Conservation (phyloP, 164 flowering plant genomes). For the Vitis rupestris region DNA sequence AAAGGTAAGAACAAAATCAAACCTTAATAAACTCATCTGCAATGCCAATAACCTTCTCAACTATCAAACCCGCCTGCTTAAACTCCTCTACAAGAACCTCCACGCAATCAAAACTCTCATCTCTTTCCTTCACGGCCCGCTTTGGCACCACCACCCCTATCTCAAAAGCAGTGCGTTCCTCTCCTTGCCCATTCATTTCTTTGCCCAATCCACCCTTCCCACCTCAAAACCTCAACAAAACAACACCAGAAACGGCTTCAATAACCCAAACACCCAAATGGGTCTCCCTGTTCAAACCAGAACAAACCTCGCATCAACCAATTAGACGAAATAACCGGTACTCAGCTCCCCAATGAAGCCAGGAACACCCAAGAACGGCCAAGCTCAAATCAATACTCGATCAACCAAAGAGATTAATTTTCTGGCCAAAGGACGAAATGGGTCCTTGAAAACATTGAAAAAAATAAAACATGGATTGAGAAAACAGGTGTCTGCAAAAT, state of each 20-base stretch:
- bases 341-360: too few species aligned
- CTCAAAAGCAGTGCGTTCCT: slow-evolving; percentile 56
- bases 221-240: background rate
- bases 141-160: slow-evolving; percentile 72
- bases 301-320: background rate
- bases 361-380: background rate
- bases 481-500: background rate
- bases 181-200: slow-evolving; percentile 41
- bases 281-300: slow-evolving; percentile 4
- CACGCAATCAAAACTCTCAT: slow-evolving; percentile 42
- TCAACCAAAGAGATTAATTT: background rate
- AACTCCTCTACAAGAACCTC: slow-evolving; percentile 69
- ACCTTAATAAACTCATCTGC: slow-evolving; percentile 86
- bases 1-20: slow-evolving; percentile 3
- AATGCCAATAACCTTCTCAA: slow-evolving; percentile 68
- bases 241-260: slow-evolving; percentile 1
- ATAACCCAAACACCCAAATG: slow-evolving; percentile 6
- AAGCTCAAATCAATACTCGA: background rate
- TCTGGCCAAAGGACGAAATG: background rate
- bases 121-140: slow-evolving; percentile 27
- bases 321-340: background rate
- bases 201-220: background rate
- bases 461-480: background rate
- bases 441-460: background rate
- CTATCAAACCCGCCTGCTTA: slow-evolving; percentile 55